Evolutionary conservation across 75 land plant genomes (phyloP), one percentile per base, ranked within the genome.

Genomic region (Ceratopteris richardii): DNA sequence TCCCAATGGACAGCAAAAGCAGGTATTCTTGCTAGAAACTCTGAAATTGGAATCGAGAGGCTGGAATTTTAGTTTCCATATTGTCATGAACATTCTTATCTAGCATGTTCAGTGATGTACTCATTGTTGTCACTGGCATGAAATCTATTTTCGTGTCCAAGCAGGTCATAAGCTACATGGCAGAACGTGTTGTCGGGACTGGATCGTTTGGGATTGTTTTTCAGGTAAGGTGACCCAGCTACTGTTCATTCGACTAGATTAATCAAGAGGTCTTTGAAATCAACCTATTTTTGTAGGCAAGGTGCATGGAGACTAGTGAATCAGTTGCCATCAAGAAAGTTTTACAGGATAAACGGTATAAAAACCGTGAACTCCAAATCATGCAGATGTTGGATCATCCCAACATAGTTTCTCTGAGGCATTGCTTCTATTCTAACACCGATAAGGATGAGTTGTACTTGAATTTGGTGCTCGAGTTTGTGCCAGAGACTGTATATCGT

Each of bases 401-500:
- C 2, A 88, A 88, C 62, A 82, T 88, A 30, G 72, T 88, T 44
- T 81, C 81, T 36, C 58, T 88, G 54, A 88, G 86, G 65, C 94
- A 88, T 61, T 88, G 94, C 60, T 88, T 88, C 73, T 84, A 80
- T 62, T 86, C 94, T 7, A 88, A 90, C n/a, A 86, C 94, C 22
- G 84, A 70, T 51, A 85, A 72, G 61, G 81, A 86, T 69, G 91
- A 88, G 65, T 81, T 89, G 31, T 89, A 82, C 60, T 66, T 89
- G 25, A 89, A 89, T 68, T 60, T 89, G 60, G 95, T 89, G 0
- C 74, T 89, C 74, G 95, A 89, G 59, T 89, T 70, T 69, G 95
- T 89, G 20, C 95, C 95, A 0, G 87, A 89, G 63, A 81, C 81
- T 42, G 64, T 89, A 44, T 89, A 80, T 42, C 72, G 76, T 1